Evolutionary conservation across 1,284 basidiomycete species (phyloP).

Genomic region (Ganoderma resinaceum): DNA sequence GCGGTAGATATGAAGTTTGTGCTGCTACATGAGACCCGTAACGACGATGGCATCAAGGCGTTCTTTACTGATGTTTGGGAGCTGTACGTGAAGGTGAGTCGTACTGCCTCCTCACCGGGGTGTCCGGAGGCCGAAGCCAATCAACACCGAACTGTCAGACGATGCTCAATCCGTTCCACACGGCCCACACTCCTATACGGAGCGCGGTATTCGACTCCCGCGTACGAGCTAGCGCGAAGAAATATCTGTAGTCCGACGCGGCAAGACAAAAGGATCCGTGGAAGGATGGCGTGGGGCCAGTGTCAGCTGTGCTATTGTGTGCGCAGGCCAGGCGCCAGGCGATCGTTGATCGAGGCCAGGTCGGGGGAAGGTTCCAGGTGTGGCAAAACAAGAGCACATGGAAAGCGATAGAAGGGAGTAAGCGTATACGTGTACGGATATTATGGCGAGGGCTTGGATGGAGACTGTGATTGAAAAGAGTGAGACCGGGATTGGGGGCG

Average conservation of each 20-base stretch:
- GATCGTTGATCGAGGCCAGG: constrained; percentile 2
- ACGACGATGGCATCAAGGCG: constrained; percentile 91
- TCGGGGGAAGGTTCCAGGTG: not conserved
- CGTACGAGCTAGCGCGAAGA: constrained; percentile 87
- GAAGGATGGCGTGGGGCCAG: not conserved
- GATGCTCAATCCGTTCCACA: constrained; percentile 92
- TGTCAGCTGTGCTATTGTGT: constrained; percentile 18
- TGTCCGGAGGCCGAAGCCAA: constrained; percentile 30
- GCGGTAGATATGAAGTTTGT: constrained; percentile 87
- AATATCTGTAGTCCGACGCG: constrained; percentile 65
- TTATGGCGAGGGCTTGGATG: not conserved
- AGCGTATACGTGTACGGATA: not conserved
- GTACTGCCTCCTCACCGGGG: constrained; percentile 26
- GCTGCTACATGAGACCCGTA: constrained; percentile 91
- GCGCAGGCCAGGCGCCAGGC: not conserved
- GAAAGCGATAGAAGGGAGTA: not conserved
- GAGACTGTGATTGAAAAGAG: not conserved
- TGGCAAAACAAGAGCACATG: not conserved
- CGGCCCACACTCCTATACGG: constrained; percentile 83
- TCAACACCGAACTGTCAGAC: constrained; percentile 57
- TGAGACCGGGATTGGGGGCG: not conserved
- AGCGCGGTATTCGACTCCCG: constrained; percentile 83
- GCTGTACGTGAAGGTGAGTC: constrained; percentile 87
- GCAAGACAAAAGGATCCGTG: constrained; percentile 18
- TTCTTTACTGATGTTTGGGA: constrained; percentile 97